A percentile compares a stretch with the other conserved stretches of the same genome.
These are phyloP conservation scores for Sporisorium reilianum DNA, from an alignment of 1,284 basidiomycete species.

Conservation along the genomic window DNA sequence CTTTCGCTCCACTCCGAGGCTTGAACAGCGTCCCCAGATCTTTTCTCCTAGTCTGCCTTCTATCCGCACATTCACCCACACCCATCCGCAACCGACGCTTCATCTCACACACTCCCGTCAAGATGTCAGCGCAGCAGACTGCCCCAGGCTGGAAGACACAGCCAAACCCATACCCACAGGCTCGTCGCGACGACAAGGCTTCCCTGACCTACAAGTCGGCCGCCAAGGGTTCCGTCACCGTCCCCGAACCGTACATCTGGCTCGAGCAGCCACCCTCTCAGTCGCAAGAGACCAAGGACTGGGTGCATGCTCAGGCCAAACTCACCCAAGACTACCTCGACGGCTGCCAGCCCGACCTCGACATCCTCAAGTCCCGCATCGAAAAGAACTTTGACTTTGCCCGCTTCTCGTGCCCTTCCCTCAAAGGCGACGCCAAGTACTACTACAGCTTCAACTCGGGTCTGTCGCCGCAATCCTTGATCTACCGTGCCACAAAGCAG, in stretches of 20 bases:
- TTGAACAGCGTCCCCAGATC: conserved; percentile 1
- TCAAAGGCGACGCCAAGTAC: conserved; percentile 62
- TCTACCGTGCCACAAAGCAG: conserved; percentile 54
- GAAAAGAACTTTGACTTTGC: conserved; percentile 64
- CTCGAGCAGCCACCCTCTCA: conserved; percentile 64
- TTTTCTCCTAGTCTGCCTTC: background rate
- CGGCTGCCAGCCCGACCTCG: conserved; percentile 56
- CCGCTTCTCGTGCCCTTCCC: conserved; percentile 61
- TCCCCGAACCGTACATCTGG: conserved; percentile 67
- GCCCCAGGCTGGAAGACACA: conserved; percentile 59
- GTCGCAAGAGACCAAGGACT: conserved; percentile 63
- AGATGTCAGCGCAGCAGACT: conserved; percentile 24
- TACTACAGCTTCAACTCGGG: conserved; percentile 68
- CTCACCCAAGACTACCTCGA: conserved; percentile 58
- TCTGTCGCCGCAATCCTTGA: conserved; percentile 63
- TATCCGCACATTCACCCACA: background rate
- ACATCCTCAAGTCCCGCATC: conserved; percentile 58
- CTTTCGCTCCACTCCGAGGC: conserved; percentile 6
- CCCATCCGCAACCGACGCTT: conserved; percentile 4
- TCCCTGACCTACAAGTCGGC: conserved; percentile 57
- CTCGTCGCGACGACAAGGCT: conserved; percentile 60
- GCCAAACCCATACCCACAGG: conserved; percentile 60
- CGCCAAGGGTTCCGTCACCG: conserved; percentile 58
- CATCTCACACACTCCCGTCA: conserved; percentile 2
- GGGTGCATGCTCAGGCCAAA: conserved; percentile 61